Evolutionary conservation across 768 basidiomycete species (phyloP), one percentile per base, ranked within the genome.

Genomic region (Phaeolepiota aurea): DNA sequence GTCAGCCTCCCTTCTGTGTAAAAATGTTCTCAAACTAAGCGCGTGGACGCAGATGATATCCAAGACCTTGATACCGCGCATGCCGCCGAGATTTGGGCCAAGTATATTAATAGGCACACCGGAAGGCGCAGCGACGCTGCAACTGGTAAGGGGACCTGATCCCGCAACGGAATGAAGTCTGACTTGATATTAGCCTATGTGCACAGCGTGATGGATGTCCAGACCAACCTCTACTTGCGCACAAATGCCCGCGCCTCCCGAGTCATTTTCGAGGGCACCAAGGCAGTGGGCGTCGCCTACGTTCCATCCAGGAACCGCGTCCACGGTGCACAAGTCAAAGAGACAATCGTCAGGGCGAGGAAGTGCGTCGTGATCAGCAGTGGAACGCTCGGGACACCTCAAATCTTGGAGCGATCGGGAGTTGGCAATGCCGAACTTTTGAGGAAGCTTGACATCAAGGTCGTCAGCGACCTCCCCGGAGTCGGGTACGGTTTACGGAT

Each of bases 71-170:
- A 66, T 38, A 78, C 79, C 16, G 54, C 72, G 20, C 76, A 82
- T 48, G 79, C 65, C 16, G 71, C 80, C 41, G 82, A 82, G 56
- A 78, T 82, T 42, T 82, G 80, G 81, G 80, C 80, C 37, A 83
- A 84, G 55, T 84, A 82, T 53, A 80, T 84, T 68, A 82, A 82
- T 58, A 70, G 78, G 48, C 74, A 81, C 52, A 83, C 79, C 23
- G 82, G 82, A 44, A 65, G 82, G 46, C 77, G 80, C 38, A 80
- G 77, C 45, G 82, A 84, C 48, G 80, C 81, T 36, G 79, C 81
- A 2, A 79, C 79, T 33, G 79, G 77, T 76, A 51, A 22, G 54
- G 46, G 12, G 4, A 36, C 37, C 13, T n/a, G 16, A 14, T 35
- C 16, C 7, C 16, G 9, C 33, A 9, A 35, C 33, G 33, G 10